These are phyloP conservation scores for Talaromyces adpressus DNA, from an alignment of 495 filamentous ascomycete genomes.

Conservation along the genomic window DNA sequence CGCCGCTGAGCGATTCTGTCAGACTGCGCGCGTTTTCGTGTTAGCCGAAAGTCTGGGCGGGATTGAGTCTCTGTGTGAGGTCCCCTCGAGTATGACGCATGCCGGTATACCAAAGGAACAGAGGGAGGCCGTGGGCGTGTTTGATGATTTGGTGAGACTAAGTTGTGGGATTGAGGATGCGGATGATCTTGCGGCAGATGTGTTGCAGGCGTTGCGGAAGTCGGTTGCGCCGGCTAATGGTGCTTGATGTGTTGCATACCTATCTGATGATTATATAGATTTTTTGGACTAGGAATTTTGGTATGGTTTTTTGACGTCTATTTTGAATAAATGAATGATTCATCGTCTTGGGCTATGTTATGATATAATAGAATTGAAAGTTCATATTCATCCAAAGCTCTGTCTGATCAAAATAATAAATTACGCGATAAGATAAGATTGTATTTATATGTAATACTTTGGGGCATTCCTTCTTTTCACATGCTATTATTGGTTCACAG, in stretches of 20 bases:
- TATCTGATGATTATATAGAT: not conserved
- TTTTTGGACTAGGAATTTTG: not conserved
- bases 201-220: constrained; percentile 75
- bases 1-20: constrained; percentile 88
- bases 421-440: not conserved
- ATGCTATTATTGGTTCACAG: not conserved
- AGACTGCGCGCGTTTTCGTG: constrained; percentile 81
- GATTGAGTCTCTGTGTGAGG: constrained; percentile 85
- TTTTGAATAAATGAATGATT: not conserved
- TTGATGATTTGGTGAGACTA: constrained; percentile 88
- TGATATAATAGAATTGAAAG: not conserved
- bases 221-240: constrained; percentile 41
- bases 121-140: constrained; percentile 90
- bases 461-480: not conserved
- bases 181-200: constrained; percentile 74
- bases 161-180: constrained; percentile 93
- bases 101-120: constrained; percentile 85
- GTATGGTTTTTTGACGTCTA: not conserved
- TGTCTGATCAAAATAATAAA: not conserved
- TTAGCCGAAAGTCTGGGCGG: constrained; percentile 90
- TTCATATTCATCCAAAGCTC: not conserved
- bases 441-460: not conserved
- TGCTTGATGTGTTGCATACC: not conserved
- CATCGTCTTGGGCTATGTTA: not conserved
- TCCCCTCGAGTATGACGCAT: constrained; percentile 94